Evolutionary conservation across 768 basidiomycete genomes (phyloP).

Genomic region (Termitomyces sp.): DNA sequence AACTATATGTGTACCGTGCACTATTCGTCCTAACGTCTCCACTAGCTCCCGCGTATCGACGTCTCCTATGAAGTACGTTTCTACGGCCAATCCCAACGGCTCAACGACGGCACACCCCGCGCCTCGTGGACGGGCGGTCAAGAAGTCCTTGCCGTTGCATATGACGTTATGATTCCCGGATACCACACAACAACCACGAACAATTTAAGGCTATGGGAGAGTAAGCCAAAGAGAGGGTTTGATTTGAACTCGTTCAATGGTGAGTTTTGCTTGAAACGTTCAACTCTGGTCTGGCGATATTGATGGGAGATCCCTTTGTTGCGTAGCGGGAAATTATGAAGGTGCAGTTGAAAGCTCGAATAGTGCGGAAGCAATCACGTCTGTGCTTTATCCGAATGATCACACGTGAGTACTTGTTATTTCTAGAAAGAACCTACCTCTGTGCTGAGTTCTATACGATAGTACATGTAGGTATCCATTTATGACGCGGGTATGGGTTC

Average conservation of each 20-base stretch:
- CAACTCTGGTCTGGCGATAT: neutral
- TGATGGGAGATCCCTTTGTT: neutral
- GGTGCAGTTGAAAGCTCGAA: constrained; percentile 83
- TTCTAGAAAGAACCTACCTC: neutral
- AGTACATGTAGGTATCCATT: constrained; percentile 38
- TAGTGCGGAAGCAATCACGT: constrained; percentile 89
- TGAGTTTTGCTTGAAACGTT: constrained; percentile 17
- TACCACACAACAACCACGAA: constrained; percentile 82
- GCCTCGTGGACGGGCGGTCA: constrained; percentile 85
- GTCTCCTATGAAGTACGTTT: constrained; percentile 85
- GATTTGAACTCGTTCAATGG: constrained; percentile 96
- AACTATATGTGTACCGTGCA: neutral
- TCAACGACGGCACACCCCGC: constrained; percentile 52
- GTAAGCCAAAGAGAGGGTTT: constrained; percentile 84
- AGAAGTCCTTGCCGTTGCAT: constrained; percentile 90
- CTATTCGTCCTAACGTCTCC: neutral
- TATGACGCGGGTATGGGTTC: neutral
- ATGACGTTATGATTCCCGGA: constrained; percentile 93
- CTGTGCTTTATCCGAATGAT: constrained; percentile 95
- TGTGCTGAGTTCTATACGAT: neutral
- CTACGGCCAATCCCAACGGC: constrained; percentile 76
- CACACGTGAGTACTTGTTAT: constrained; percentile 49
- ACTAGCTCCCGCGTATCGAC: constrained; percentile 69
- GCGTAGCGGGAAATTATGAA: constrained; percentile 86
- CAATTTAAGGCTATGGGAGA: constrained; percentile 84